phyloP scores from a whole-genome alignment of 345 rosid species.

The Microcos paniculata region DNA sequence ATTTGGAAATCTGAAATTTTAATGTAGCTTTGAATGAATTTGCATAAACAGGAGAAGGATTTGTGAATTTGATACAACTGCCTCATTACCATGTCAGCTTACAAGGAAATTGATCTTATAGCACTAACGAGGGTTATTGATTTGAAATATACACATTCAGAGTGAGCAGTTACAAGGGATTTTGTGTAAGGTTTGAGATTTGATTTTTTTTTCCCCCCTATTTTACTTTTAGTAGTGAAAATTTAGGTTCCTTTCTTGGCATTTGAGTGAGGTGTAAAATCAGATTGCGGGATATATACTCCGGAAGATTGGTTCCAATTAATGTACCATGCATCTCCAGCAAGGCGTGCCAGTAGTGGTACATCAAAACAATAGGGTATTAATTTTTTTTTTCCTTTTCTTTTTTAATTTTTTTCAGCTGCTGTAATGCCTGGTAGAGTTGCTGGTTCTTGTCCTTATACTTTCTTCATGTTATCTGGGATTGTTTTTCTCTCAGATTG shows the following conservation, averaged over 20 bases:
- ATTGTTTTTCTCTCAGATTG: slow-evolving; percentile 40
- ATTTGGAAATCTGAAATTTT: slow-evolving; percentile 36
- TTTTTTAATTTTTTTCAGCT: slow-evolving; percentile 10
- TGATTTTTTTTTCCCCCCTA: slow-evolving; percentile 21
- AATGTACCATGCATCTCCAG: slow-evolving; percentile 39
- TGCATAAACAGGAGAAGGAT: slow-evolving; percentile 34
- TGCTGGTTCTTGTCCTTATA: slow-evolving; percentile 33
- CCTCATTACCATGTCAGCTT: slow-evolving; percentile 33
- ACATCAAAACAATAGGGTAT: slow-evolving; percentile 24
- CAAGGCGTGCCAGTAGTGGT: slow-evolving; percentile 25
- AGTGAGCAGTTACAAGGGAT: slow-evolving; percentile 41
- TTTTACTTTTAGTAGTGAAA: slow-evolving; percentile 22
- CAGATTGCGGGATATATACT: slow-evolving; percentile 51
- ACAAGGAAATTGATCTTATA: slow-evolving; percentile 35
- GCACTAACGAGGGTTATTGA: slow-evolving; percentile 41
- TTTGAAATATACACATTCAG: slow-evolving; percentile 40
- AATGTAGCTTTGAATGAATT: slow-evolving; percentile 40
- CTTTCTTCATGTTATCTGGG: slow-evolving; percentile 27
- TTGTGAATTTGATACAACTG: slow-evolving; percentile 36
- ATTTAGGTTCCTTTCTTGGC: slow-evolving; percentile 44
- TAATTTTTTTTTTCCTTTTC: slow-evolving; percentile 14
- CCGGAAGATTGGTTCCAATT: slow-evolving; percentile 43
- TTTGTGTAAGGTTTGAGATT: slow-evolving; percentile 52
- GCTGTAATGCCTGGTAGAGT: slow-evolving; percentile 34
- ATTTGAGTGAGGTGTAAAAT: slow-evolving; percentile 65